A percentile compares a stretch with the other conserved stretches of the same genome.
Conservation (phyloP, 2,329 filamentous ascomycete species). For the Cordyceps fumosorosea region DNA sequence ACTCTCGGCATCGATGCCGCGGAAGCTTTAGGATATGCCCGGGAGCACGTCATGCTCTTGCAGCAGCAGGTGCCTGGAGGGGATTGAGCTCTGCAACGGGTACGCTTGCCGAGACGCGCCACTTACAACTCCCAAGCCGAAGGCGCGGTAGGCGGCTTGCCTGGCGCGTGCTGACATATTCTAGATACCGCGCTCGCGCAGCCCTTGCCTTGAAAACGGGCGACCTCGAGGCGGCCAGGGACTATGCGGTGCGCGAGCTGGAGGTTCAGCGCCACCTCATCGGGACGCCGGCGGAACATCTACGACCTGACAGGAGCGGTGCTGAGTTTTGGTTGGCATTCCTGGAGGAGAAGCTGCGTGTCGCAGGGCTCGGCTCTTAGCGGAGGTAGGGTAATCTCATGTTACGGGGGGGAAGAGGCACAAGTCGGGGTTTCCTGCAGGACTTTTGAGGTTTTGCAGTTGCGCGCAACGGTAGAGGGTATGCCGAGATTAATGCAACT, state of each 20-base stretch:
- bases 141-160: not conserved
- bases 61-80: not conserved
- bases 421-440: too few species aligned
- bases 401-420: too few species aligned
- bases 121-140: too few species aligned
- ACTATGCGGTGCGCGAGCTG: not conserved
- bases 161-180: not conserved
- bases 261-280: not conserved
- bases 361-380: too few species aligned
- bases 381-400: too few species aligned
- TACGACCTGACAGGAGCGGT: not conserved
- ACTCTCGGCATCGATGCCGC: too few species aligned
- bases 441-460: too few species aligned
- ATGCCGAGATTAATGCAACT: too few species aligned
- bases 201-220: too few species aligned
- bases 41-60: not conserved
- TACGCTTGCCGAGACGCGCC: not conserved
- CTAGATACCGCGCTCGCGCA: not conserved
- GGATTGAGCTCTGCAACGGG: not conserved
- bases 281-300: not conserved
- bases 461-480: too few species aligned
- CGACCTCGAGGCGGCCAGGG: not conserved
- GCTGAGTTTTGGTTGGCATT: not conserved
- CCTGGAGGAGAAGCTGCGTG: too few species aligned
- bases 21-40: not conserved